A percentile compares a stretch with the other conserved stretches of the same genome.
Evolutionary conservation across 2,329 filamentous ascomycete genomes (phyloP).

Genomic region (Xylaria sp.): DNA sequence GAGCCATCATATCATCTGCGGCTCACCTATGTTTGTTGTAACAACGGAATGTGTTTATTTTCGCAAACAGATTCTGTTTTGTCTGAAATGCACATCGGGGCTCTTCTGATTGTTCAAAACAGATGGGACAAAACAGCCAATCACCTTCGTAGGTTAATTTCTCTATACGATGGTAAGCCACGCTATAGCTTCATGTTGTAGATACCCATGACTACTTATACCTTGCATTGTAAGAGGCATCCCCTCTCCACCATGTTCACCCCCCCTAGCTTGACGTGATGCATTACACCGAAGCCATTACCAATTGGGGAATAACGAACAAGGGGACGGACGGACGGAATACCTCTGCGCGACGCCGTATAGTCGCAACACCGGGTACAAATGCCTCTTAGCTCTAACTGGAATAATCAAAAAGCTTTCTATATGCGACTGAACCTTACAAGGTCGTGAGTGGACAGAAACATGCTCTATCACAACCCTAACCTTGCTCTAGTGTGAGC

Average conservation of each 20-base stretch:
- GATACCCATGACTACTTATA: too few species aligned
- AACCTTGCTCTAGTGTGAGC: background rate
- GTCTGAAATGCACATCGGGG: too few species aligned
- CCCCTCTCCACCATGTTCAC: background rate
- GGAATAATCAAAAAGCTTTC: too few species aligned
- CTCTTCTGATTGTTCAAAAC: too few species aligned
- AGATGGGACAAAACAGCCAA: too few species aligned
- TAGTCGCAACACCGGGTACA: background rate
- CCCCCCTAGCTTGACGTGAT: conserved; percentile 2
- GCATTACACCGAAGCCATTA: conserved; percentile 18
- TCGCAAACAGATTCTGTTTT: too few species aligned
- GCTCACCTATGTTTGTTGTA: conserved; percentile 14
- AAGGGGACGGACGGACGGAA: background rate
- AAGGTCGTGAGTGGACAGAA: background rate
- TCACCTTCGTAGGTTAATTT: too few species aligned
- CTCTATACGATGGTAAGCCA: too few species aligned
- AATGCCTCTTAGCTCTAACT: background rate
- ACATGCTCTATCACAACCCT: background rate
- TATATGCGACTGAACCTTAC: background rate
- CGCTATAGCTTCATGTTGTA: too few species aligned
- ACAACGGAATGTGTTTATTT: background rate
- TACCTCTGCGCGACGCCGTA: background rate
- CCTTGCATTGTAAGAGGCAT: too few species aligned
- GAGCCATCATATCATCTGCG: background rate
- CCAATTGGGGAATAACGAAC: background rate